Evolutionary conservation across 1,284 basidiomycete species (phyloP), one percentile per base, ranked within the genome.

Genomic region (Bjerkandera adusta): DNA sequence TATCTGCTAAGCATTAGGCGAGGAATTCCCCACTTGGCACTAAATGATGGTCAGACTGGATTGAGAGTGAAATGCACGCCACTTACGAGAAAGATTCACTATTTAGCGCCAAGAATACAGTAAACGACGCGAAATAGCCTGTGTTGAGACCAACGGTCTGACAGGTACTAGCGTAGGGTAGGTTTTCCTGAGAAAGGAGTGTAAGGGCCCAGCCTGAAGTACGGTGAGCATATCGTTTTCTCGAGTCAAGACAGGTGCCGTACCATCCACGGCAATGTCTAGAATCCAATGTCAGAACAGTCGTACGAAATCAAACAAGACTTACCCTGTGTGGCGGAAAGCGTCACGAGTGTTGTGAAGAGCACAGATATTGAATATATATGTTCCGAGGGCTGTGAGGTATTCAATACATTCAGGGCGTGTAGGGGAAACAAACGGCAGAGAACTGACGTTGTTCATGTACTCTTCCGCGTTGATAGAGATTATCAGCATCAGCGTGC

Each of bases 191-290:
- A 1, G 96, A 98, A 45, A 99, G 82, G 36, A 99, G 81, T 2
- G 94, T 98, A 45, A 99, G 77, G 6, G 97, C 97, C 97, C 97
- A 99, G 33, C 94, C 89, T 89, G 15, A 2, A 27, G 18, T 43
- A 11, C 26, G 27, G n/a, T 27, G 20, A 18, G 13, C 26, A 16
- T 10, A 16, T 20, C 35, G 18, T 20, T 7, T 16, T 10, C 16
- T 8, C 16, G 10, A 36, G 18, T 36, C 27, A 30, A n/a, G 27
- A 8, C 8, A 24, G 18, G 12, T 43, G 6, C 37, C 55, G 35
- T 29, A 89, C 90, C 96, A 61, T 99, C 96, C 15, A 99, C 96
- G 38, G 96, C 96, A 53, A 98, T 98, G 66, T 99, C 96, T 91
- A 52, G 6, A n/a, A 10, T 6, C 50, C 49, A 24, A 59, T 37